phyloP scores from a whole-genome alignment of 495 filamentous ascomycete species.

The Cercophora samala region DNA sequence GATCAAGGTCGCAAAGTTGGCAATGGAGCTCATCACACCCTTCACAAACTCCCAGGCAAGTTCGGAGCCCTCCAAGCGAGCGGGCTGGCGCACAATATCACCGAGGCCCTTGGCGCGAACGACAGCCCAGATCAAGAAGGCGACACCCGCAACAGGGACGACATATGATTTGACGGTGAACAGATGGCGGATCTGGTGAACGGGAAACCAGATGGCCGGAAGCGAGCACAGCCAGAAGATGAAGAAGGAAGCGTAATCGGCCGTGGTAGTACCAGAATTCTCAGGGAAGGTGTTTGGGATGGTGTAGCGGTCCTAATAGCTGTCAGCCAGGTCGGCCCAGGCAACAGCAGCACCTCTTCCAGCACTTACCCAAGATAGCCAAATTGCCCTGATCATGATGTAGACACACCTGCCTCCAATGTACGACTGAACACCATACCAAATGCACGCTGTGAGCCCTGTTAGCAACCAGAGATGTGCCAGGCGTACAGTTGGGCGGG shows the following conservation, averaged over 20 bases:
- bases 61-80: constrained; percentile 60
- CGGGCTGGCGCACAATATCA: constrained; percentile 73
- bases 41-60: constrained; percentile 80
- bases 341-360: background rate
- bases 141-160: constrained; percentile 76
- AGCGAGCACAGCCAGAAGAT: constrained; percentile 77
- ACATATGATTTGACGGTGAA: constrained; percentile 90
- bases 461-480: constrained; percentile 13
- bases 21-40: constrained; percentile 83
- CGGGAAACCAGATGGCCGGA: constrained; percentile 83
- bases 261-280: constrained; percentile 69
- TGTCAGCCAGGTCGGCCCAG: constrained; percentile 16
- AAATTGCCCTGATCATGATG: constrained; percentile 79
- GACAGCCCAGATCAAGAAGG: constrained; percentile 90
- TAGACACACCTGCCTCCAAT: constrained; percentile 81
- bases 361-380: constrained; percentile 52
- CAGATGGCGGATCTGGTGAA: constrained; percentile 74
- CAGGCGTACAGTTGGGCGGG: background rate
- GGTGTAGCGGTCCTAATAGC: constrained; percentile 41
- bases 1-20: constrained; percentile 87
- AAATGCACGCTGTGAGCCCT: constrained; percentile 55
- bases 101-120: constrained; percentile 79
- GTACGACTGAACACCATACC: constrained; percentile 85
- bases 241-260: constrained; percentile 75
- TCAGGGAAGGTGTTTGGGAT: constrained; percentile 66